Evolutionary conservation across 2,329 filamentous ascomycete genomes (phyloP), one percentile per base, ranked within the genome.

Genomic region (Elsinoe perseae): DNA sequence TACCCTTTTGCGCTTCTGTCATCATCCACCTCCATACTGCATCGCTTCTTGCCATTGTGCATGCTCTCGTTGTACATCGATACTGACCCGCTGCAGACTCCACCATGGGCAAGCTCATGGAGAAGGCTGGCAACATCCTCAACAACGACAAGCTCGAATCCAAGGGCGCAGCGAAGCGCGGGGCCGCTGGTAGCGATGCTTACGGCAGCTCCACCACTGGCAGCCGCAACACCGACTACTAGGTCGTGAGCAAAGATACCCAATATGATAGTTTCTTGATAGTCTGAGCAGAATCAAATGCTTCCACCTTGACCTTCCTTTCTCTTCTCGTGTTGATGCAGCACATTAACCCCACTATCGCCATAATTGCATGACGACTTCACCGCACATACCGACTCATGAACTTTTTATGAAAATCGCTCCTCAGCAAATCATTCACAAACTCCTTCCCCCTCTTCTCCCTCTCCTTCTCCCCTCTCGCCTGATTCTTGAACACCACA

Each of bases 401-500:
- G 72, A 98, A 98, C 61, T 90, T 85, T 74, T 91, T 93, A 77
- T 98, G 93, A 72, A 98, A 98, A 72, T 98, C 93, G 27, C 90
- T 96, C 60, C 92, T 84, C 61, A 97, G 75, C 66, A 95, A 78
- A 72, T 97, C 90, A 69, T 98, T 98, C 71, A 98, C 91, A 74
- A 98, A 98, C 72, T 95, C 91, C 76, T 92, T 95, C 21, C 59
- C 59, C 54, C 64, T 61, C 64, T 68, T 69, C 73, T 80, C 82
- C 76, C 86, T 90, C 61, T 96, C 89, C 68, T 97, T 92, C 0
- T 91, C 95, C 7, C 92, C 93, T 58, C 93, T 81, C 30, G 92
- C 93, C 74, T 98, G 93, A 71, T 98, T 98, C 77, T 95, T 97
- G 75, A 98, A 98, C 2, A 98, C 91, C 10, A 98, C 93, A 69